Base-by-base conservation (phyloP, 371 early-diverging fungal species). In the Mortierella sp. region DNA sequence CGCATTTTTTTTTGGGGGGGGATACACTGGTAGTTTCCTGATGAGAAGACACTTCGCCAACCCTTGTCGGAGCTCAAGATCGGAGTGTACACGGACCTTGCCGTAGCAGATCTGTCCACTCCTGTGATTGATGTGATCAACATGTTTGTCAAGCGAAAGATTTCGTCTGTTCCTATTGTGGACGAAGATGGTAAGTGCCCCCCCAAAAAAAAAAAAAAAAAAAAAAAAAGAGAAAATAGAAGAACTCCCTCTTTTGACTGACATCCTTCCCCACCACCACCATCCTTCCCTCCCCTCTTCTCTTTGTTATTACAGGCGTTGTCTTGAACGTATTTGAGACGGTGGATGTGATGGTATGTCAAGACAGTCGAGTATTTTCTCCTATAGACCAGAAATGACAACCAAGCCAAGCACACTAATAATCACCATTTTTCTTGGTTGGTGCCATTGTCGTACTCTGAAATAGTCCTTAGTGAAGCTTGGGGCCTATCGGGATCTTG, bases 291-390 rank as follows among this genome's bases (percentile, higher is more conserved):
- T n/a, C 23, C 30, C n/a, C n/a, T n/a, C 23, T 48, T 26, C n/a
- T 14, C 16, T 23, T 80, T 43, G 50, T 19, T 61, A 19, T 48
- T 21, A 43, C 23, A 88, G 89, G 87, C 28, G 87, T 88, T 0
- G 93, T 98, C 12, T 68, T 98, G 44, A 96, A 98, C 75, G 97
- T 97, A 48, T 97, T 95, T 81, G 97, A 96, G 76, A 93, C 95
- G 37, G 93, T 94, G 19, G 98, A 98, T 84, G 94, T 97, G 29
- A 91, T 97, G 89, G 93, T 96, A 88, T 67, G 85, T 37, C 37
- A 3, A 55, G 47, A 28, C 9, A 14, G 51, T 30, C 18, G 1
- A 2, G 4, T 37, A 15, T 37, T 37, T 46, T 21, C 23, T 18
- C n/a, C 12, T 37, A 7, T 7, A 12, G 16, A 57, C 37, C n/a